Evolutionary conservation across 805 yeast genomes (phyloP), one percentile per base, ranked within the genome.

Genomic region (Barnettozyma siamensis): DNA sequence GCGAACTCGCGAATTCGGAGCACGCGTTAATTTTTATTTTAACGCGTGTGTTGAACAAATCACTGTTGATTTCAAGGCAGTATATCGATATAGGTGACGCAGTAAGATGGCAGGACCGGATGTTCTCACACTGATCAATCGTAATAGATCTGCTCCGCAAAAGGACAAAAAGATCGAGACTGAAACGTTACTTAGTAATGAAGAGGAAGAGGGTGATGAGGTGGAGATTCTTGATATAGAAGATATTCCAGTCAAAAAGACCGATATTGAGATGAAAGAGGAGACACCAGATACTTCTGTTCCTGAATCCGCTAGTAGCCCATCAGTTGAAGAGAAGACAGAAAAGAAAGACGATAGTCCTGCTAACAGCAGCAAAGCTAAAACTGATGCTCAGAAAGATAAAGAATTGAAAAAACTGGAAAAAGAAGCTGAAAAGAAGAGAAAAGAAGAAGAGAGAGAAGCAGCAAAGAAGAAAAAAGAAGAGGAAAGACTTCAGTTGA

Each of bases 331-430:
- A 37, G 17, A 24, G 11, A 33, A 32, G 6, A 19, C 26, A 37
- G 35, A 32, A 37, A 21, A n/a, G 24, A 12, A 33, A 27, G 39
- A 41, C 9, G 24, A 21, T 7, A 21, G 24, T 9, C 24, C 24
- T 21, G 6, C 24, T 21, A 44, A 45, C 46, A 52, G 44, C 44
- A 55, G 49, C 46, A 47, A 47, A 34, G 10, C 10, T 41, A 35
- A 50, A 35, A 49, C 45, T 28, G 49, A 47, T 26, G 52, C 51
- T 30, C 41, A 61, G 62, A 37, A 48, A 61, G 53, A 56, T 65
- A 44, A 66, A 60, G 40, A 66, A 63, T 44, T 52, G 49, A 39
- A 53, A 42, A 34, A 58, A 40, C 56, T 64, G 48, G 46, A 64
- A 18, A 57, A 45, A 45, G 49, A 54, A 38, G 57, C 46, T 43